Base-by-base conservation (phyloP, 192 early-diverging fungal genomes). In the Mortierella alpina region DNA sequence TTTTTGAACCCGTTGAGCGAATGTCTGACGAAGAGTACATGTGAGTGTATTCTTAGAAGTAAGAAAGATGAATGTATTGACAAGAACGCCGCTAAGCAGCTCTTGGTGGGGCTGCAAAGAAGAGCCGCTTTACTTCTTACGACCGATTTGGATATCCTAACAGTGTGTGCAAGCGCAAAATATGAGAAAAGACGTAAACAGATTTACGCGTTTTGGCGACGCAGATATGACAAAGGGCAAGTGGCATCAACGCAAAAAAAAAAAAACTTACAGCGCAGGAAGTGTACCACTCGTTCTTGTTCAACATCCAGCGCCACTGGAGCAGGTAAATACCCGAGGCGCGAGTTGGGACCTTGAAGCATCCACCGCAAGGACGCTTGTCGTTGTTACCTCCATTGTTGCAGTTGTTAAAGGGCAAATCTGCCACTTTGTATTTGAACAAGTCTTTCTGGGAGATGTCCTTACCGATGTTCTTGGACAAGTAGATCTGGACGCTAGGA, bases 301-400 rank as follows among this genome's bases (percentile, higher is more conserved):
- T 76, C 66, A 76, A 69, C 74, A 69, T 69, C 74, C 74, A 76
- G 66, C 74, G 66, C 74, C 74, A 69, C 61, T 75, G 73, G 18
- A 75, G 41, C 44, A 63, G 54, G 61, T 75, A 75, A 54, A 31
- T 58, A 44, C 73, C 73, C 14, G 60, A 50, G 18, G 66, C 66
- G 58, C 66, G 66, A 42, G n/a, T 20, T 31, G 73, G 73, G 39
- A 75, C 73, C 58, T 75, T 68, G 73, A 75, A 75, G 73, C 73
- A 75, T 20, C 73, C 73, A 45, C 73, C 73, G 66, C 73, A 75
- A 7, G 73, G 12, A 8, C 73, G 66, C 18, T 40, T n/a, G 41
- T 75, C 73, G 44, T 68, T 46, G 47, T 63, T 75, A 7, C 15
- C 23, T 13, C 59, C 73, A 1, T 20, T 13, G 13, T 47, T 64